Conservation (phyloP, 169 alveolate species). For the Blepharisma undulans region DNA sequence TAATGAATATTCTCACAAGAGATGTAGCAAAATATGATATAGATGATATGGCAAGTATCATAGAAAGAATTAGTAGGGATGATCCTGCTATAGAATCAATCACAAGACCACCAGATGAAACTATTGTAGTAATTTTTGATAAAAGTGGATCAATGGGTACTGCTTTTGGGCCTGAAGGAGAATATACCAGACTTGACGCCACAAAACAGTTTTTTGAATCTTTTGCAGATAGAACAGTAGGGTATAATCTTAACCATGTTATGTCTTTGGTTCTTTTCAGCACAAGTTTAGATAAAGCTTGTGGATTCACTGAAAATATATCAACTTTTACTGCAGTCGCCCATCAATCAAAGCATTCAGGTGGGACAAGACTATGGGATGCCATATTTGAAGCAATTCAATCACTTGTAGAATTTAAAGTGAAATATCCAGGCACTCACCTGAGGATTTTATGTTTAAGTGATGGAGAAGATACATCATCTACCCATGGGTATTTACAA, state of each 20-base stretch:
- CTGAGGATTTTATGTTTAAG: conserved; percentile 27
- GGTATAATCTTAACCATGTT: not conserved
- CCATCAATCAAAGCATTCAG: not conserved
- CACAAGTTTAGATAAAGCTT: not conserved
- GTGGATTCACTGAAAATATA: conserved; percentile 24
- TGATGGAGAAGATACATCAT: conserved; percentile 32
- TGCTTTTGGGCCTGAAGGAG: not conserved
- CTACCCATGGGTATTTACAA: not conserved
- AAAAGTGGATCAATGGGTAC: conserved; percentile 16
- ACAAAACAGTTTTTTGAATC: not conserved
- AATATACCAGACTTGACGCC: conserved; percentile 3
- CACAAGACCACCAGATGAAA: conserved; percentile 5
- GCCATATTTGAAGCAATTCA: not conserved
- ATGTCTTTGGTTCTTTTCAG: not conserved
- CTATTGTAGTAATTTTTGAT: conserved; percentile 12
- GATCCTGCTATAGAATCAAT: not conserved
- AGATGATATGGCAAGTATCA: conserved; percentile 7
- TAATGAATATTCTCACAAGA: conserved; percentile 11
- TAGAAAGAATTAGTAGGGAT: not conserved
- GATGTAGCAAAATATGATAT: not conserved
- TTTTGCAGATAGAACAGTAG: conserved; percentile 11
- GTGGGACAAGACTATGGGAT: conserved; percentile 20
- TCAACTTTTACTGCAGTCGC: not conserved
- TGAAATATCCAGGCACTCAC: not conserved
- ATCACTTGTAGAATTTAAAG: not conserved